A percentile compares a stretch with the other conserved stretches of the same genome.
These are phyloP conservation scores for Xerocomus cyaneibrunnescens DNA, from an alignment of 1,284 basidiomycete genomes.

Conservation along the genomic window DNA sequence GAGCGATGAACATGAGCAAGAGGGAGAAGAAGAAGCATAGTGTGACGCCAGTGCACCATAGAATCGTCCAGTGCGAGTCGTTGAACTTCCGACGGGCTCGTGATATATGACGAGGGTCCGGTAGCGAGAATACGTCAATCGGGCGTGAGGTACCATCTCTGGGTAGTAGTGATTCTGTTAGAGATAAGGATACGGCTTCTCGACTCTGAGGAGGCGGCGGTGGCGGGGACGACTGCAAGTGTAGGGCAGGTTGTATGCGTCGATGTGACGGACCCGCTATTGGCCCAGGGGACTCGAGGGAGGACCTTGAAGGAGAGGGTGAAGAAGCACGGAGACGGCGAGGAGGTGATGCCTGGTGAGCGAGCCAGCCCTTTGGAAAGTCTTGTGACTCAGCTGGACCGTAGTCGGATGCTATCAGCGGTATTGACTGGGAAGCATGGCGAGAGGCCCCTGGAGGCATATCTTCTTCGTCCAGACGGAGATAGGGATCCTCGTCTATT, in stretches of 20 bases:
- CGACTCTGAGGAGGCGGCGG: conserved; percentile 40
- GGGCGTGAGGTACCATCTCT: conserved; percentile 61
- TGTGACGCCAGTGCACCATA: conserved; percentile 60
- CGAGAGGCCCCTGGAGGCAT: conserved; percentile 41
- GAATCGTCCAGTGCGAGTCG: conserved; percentile 67
- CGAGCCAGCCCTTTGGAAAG: conserved; percentile 64
- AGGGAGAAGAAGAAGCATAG: conserved; percentile 61
- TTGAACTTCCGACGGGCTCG: conserved; percentile 66
- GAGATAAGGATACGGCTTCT: conserved; percentile 52
- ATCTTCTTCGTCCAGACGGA: conserved; percentile 61
- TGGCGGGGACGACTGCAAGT: conserved; percentile 30
- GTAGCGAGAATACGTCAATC: conserved; percentile 67
- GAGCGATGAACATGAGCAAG: conserved; percentile 58
- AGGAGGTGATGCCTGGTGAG: conserved; percentile 55
- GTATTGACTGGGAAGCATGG: conserved; percentile 49
- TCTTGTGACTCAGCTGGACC: conserved; percentile 38
- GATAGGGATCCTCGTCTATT: conserved; percentile 65
- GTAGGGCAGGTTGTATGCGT: conserved; percentile 4
- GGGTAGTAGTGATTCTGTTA: conserved; percentile 73
- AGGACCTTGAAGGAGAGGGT: conserved; percentile 48
- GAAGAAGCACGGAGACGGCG: conserved; percentile 45
- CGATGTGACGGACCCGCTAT: conserved; percentile 22
- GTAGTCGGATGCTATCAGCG: conserved; percentile 48
- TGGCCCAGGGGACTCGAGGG: conserved; percentile 47
- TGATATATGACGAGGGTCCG: conserved; percentile 65